These are phyloP conservation scores for Eutrema heterophyllum DNA, from an alignment of 345 rosid genomes.

Conservation along the genomic window DNA sequence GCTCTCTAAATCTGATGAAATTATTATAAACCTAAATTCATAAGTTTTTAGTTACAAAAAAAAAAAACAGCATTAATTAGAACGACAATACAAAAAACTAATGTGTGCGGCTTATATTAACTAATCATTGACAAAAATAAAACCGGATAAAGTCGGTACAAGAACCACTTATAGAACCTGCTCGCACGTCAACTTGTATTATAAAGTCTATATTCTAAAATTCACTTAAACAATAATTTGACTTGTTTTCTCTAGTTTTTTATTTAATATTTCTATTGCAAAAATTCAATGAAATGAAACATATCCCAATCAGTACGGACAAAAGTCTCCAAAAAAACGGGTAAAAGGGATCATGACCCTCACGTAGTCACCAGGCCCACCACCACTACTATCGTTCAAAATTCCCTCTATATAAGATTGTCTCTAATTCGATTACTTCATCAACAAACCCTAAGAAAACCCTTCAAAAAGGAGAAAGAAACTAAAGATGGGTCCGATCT, in stretches of 20 bases:
- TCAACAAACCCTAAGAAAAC: conserved; percentile 4
- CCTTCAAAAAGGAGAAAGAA: background rate
- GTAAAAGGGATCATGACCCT: conserved; percentile 9
- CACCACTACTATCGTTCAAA: conserved; percentile 2
- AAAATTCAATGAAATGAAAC: conserved; percentile 12
- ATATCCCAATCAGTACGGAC: conserved; percentile 23
- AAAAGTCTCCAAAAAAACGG: conserved; percentile 19
- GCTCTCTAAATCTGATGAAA: no score
- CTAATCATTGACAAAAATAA: background rate
- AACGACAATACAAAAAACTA: background rate
- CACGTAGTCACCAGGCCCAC: conserved; percentile 23
- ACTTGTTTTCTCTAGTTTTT: conserved; percentile 1
- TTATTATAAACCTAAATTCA: no score
- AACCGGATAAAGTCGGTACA: conserved; percentile 22
- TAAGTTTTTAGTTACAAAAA: no score
- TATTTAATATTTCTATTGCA: background rate
- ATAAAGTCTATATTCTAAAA: background rate
- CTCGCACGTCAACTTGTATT: conserved; percentile 24
- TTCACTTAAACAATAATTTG: conserved; percentile 25
- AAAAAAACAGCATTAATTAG: no score
- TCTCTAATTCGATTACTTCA: conserved; percentile 12
- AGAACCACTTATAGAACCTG: conserved; percentile 25
- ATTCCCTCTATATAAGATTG: conserved; percentile 15
- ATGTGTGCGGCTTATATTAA: background rate
- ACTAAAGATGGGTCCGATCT: conserved; percentile 10